Conservation (phyloP, 148 eudicot genomes). For the Simmondsia chinensis region DNA sequence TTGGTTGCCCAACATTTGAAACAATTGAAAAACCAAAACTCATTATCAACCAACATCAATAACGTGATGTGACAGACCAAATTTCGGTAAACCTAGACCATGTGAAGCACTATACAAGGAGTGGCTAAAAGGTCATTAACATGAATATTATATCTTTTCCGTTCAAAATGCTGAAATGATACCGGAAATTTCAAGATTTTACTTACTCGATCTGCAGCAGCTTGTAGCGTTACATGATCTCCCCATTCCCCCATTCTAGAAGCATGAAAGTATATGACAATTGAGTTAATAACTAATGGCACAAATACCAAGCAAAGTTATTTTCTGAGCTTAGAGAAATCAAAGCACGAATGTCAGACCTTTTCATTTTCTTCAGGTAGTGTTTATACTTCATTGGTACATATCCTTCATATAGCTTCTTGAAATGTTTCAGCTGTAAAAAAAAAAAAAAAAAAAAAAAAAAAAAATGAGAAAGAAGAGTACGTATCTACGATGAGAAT, state of each 20-base stretch:
- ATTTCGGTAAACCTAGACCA: too few relatives aligned
- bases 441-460: neutral
- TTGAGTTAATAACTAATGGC: neutral
- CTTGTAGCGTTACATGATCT: conserved; percentile 79
- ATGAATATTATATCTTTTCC: too few relatives aligned
- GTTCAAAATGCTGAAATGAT: too few relatives aligned
- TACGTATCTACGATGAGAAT: neutral
- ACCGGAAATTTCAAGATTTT: too few relatives aligned
- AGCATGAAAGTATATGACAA: neutral
- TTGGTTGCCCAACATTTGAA: too few relatives aligned
- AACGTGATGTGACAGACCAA: too few relatives aligned
- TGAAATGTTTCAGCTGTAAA: conserved; percentile 61
- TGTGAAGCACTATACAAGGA: too few relatives aligned
- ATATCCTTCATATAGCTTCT: conserved; percentile 57
- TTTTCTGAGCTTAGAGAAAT: too few relatives aligned
- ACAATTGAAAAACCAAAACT: too few relatives aligned
- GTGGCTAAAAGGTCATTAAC: too few relatives aligned
- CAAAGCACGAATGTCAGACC: conserved; percentile 15
- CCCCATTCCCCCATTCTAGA: conserved; percentile 74
- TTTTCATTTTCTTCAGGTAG: conserved; percentile 66
- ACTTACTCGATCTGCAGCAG: conserved; percentile 79
- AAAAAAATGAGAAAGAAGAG: neutral
- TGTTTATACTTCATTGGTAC: conserved; percentile 71
- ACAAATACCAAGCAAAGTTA: too few relatives aligned
- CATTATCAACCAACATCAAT: too few relatives aligned